A percentile compares a stretch with the other conserved stretches of the same genome.
Conservation (phyloP, 1,284 basidiomycete species). For the Phlebopus sp. region DNA sequence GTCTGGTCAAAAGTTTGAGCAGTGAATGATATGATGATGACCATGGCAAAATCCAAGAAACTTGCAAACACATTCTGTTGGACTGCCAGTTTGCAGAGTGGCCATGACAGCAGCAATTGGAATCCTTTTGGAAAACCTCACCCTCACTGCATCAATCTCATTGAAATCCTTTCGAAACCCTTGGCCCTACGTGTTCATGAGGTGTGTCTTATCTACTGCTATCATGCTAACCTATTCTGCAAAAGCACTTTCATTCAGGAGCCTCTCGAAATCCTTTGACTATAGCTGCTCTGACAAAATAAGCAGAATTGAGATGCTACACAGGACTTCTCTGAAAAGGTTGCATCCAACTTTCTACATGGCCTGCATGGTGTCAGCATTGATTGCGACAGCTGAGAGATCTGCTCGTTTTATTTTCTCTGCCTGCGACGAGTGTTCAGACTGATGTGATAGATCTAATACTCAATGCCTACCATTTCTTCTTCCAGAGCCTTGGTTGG, state of each 20-base stretch:
- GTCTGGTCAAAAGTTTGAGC: slow-evolving; percentile 17
- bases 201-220: slow-evolving; percentile 1
- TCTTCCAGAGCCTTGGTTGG: slow-evolving; percentile 5
- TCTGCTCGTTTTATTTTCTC: too few relatives aligned
- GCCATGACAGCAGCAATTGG: slow-evolving; percentile 2
- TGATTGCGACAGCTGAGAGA: too few relatives aligned
- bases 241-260: background rate
- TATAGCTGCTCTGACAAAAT: background rate
- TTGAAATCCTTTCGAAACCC: background rate
- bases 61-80: slow-evolving; percentile 5
- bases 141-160: slow-evolving; percentile 5
- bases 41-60: slow-evolving; percentile 11
- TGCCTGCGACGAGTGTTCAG: too few relatives aligned
- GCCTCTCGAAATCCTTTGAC: background rate
- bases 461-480: slow-evolving; percentile 1
- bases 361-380: too few relatives aligned
- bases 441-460: too few relatives aligned
- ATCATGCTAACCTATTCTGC: too few relatives aligned
- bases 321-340: background rate
- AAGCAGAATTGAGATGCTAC: background rate
- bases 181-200: background rate
- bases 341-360: background rate
- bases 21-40: slow-evolving; percentile 11
- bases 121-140: background rate
- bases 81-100: slow-evolving; percentile 1